phyloP scores from a whole-genome alignment of 2,329 filamentous ascomycete species.

The Fusarium floridanum region DNA sequence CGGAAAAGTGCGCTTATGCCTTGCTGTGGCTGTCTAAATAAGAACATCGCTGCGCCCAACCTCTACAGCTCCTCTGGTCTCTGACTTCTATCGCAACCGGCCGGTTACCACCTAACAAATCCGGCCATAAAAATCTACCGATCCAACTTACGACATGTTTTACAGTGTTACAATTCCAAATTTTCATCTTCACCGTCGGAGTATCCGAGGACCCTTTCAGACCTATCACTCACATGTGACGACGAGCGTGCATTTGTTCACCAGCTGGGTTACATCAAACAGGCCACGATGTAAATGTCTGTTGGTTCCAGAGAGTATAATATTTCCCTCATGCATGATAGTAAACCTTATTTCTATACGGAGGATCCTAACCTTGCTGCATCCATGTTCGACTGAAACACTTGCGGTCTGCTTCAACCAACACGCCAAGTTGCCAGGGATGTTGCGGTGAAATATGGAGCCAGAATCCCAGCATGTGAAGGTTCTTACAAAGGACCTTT shows the following conservation, averaged over 20 bases:
- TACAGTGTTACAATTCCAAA: not conserved
- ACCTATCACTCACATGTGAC: not conserved
- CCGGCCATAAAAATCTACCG: not conserved
- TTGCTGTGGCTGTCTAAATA: not conserved
- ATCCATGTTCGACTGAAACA: not conserved
- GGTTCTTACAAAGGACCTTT: not conserved
- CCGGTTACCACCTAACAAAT: not conserved
- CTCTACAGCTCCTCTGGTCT: not conserved
- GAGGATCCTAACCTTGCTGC: not conserved
- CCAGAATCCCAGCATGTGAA: not conserved
- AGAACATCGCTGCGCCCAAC: not conserved
- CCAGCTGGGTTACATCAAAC: not conserved
- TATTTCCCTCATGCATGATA: not conserved
- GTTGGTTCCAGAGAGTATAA: not conserved
- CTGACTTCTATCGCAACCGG: not conserved
- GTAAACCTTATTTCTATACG: not conserved
- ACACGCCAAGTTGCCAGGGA: not conserved
- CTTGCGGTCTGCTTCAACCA: not conserved
- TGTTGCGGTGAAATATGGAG: not conserved
- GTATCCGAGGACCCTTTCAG: not conserved
- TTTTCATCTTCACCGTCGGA: not conserved
- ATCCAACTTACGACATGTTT: not conserved
- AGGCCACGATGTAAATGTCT: not conserved
- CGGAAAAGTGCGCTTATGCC: not conserved
- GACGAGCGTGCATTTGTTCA: not conserved